Evolutionary conservation across 2,329 filamentous ascomycete genomes (phyloP), one percentile per base, ranked within the genome.

Genomic region (Aspergillus ochraceus): DNA sequence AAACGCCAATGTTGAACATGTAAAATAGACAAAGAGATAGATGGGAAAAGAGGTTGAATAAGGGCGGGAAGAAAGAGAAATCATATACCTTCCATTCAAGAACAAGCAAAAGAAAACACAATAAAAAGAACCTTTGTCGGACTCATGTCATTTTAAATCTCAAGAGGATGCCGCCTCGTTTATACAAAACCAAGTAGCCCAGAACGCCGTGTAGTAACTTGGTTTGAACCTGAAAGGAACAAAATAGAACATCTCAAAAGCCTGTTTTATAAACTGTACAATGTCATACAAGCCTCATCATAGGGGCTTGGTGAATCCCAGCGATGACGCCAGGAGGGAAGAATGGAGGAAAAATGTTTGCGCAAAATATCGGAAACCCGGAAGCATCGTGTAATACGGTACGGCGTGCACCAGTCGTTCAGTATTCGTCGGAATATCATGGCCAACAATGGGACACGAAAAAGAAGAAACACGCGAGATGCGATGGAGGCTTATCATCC

Each of bases 401-500:
- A 42, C 36, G 36, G 17, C 22, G 45, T 47, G 45, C 45, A 14
- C 19, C 45, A 24, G 20, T 47, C 22, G 45, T 47, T 47, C 20
- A 47, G 22, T 10, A 20, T 47, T 22, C 45, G 22, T 47, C 12
- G 45, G 20, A 47, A 47, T 47, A 22, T 47, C 11, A 47, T 24
- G 22, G 4, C 45, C 29, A 50, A 30, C 47, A 45, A 47, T n/a
- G 39, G 32, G 49, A 50, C 36, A 42, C 17, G 6, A n/a, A 56
- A n/a, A 51, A 26, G 17, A 5, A 51, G 10, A 20, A 29, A 14
- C 22, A 50, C 6, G 19, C 8, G 46, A n/a, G 19, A n/a, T 49
- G 46, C 22, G 54, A 20, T 42, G 10, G 10, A 14, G 26, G 26
- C 2, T 14, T 14, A 58, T 79, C 71, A 81, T 29, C 79, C 79